These are phyloP conservation scores for Orbilia ellipsospora DNA, from an alignment of 2,329 filamentous ascomycete genomes.

Conservation along the genomic window DNA sequence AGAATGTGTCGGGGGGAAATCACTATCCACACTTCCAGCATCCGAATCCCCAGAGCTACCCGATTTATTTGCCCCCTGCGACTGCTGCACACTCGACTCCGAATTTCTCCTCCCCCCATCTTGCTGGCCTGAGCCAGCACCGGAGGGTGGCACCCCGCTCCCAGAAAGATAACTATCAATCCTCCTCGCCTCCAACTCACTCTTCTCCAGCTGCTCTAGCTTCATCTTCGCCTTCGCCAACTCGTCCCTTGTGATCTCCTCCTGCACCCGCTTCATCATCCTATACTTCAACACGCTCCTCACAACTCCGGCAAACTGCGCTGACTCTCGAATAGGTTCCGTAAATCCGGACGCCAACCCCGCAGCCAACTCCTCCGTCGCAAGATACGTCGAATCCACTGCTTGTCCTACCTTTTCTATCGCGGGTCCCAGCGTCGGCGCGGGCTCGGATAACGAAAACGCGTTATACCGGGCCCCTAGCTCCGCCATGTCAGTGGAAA, in stretches of 20 bases:
- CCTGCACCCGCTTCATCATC: slow-evolving; percentile 92
- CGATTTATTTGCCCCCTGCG: slow-evolving; percentile 62
- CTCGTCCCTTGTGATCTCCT: slow-evolving; percentile 96
- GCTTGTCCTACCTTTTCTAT: slow-evolving; percentile 96
- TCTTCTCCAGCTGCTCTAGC: slow-evolving; percentile 89
- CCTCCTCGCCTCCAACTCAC: slow-evolving; percentile 89
- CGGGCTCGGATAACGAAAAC: slow-evolving; percentile 92
- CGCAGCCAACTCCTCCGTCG: slow-evolving; percentile 88
- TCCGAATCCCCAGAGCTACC: slow-evolving; percentile 64
- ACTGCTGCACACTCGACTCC: slow-evolving; percentile 63
- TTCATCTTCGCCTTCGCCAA: slow-evolving; percentile 84
- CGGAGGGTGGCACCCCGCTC: slow-evolving; percentile 56
- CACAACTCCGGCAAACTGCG: slow-evolving; percentile 95
- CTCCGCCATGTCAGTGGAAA: slow-evolving; percentile 89
- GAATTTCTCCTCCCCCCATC: slow-evolving; percentile 64
- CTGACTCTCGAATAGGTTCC: slow-evolving; percentile 96
- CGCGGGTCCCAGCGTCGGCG: slow-evolving; percentile 81
- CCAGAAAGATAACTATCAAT: slow-evolving; percentile 90
- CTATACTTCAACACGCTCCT: slow-evolving; percentile 87
- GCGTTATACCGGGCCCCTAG: slow-evolving; percentile 96
- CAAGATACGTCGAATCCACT: slow-evolving; percentile 94
- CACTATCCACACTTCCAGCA: slow-evolving; percentile 90
- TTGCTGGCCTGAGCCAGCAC: slow-evolving; percentile 55
- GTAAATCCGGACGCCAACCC: slow-evolving; percentile 93
- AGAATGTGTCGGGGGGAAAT: slow-evolving; percentile 89